Percentiles rank a stretch among this genome's conserved stretches.
phyloP scores from a whole-genome alignment of 371 early-diverging fungal genomes.

The Smittium mucronatum region DNA sequence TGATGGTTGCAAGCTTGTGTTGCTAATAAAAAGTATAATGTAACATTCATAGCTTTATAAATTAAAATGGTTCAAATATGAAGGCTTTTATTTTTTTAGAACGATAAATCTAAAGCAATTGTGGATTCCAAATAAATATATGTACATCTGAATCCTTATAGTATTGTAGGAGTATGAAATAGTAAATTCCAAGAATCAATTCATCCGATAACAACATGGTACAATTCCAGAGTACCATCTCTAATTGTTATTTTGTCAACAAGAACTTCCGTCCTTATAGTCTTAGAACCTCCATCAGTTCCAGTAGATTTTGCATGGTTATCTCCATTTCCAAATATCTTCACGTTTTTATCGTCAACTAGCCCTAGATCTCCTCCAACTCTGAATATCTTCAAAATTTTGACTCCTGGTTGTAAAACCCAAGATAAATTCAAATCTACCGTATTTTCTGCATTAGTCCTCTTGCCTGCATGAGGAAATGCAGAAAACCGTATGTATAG shows the following conservation, averaged over 20 bases:
- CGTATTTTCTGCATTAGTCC: background rate
- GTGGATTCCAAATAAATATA: too few relatives aligned
- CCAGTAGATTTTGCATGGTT: background rate
- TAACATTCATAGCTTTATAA: too few relatives aligned
- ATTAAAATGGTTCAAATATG: too few relatives aligned
- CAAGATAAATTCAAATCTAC: background rate
- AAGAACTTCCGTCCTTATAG: background rate
- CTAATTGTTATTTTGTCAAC: background rate
- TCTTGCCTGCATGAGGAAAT: background rate
- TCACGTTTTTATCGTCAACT: background rate
- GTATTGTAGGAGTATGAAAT: too few relatives aligned
- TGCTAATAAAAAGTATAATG: too few relatives aligned
- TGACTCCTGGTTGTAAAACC: background rate
- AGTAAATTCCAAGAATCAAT: too few relatives aligned
- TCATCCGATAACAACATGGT: background rate
- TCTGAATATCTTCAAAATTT: background rate
- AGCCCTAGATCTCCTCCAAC: background rate
- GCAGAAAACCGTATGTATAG: slow-evolving; percentile 1
- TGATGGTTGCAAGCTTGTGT: too few relatives aligned
- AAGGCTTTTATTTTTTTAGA: too few relatives aligned
- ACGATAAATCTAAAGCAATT: too few relatives aligned
- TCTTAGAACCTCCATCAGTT: background rate
- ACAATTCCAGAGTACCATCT: background rate
- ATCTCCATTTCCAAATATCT: background rate
- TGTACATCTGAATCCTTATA: too few relatives aligned